Percentiles rank a stretch among this genome's conserved stretches.
Evolutionary conservation across 2,329 filamentous ascomycete genomes (phyloP).

Genomic region (Moelleriella libera): DNA sequence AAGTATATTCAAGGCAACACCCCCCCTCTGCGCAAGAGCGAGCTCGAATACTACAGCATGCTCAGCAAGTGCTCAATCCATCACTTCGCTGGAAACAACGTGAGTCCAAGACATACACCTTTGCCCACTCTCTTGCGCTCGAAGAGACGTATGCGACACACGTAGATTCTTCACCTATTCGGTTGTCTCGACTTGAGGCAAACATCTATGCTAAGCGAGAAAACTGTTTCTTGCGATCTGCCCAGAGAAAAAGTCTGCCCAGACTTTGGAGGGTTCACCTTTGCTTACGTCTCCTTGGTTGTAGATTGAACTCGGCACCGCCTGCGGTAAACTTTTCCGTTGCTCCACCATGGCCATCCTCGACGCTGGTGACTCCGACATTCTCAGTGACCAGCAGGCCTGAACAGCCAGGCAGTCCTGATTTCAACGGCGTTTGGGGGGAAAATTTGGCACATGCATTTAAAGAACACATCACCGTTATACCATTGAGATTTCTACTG

Average conservation of each 20-base stretch:
- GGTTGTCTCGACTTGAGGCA: too few relatives aligned
- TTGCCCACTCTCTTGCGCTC: background rate
- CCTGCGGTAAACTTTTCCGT: constrained; percentile 97
- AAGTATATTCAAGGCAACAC: constrained; percentile 52
- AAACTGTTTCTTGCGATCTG: constrained; percentile 25
- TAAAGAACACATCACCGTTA: too few relatives aligned
- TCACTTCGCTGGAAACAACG: constrained; percentile 98
- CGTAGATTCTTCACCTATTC: too few relatives aligned
- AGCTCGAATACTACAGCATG: constrained; percentile 94
- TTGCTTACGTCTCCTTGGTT: constrained; percentile 37
- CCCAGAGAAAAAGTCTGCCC: constrained; percentile 83
- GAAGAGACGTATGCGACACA: background rate
- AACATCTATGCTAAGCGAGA: background rate
- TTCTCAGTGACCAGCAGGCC: constrained; percentile 64
- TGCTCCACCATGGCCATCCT: constrained; percentile 96
- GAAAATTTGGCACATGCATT: constrained; percentile 11
- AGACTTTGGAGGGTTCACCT: constrained; percentile 78
- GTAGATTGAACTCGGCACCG: constrained; percentile 96
- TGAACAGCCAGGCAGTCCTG: constrained; percentile 24
- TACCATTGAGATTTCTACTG: too few relatives aligned
- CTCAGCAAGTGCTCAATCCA: constrained; percentile 88
- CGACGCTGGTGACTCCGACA: constrained; percentile 97
- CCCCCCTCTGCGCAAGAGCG: constrained; percentile 91
- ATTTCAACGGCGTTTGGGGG: constrained; percentile 30
- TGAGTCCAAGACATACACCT: constrained; percentile 42